Evolutionary conservation across 2,329 filamentous ascomycete species (phyloP), one percentile per base, ranked within the genome.

Genomic region (Trichoderma afroharzianum): DNA sequence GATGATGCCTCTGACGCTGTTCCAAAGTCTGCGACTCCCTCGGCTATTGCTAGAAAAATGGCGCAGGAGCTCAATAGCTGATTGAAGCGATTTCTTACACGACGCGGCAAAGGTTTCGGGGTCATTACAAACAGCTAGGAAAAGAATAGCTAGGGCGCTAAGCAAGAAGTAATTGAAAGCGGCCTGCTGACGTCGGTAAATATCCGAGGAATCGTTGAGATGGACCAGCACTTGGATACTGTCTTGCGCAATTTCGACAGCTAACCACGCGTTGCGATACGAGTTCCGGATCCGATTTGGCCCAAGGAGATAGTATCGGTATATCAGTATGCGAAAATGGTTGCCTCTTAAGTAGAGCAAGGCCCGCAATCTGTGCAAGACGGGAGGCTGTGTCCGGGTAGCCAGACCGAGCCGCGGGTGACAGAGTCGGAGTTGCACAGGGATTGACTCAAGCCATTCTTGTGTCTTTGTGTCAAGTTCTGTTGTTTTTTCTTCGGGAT

Each of bases 71-170:
- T 43, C 39, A 43, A 43, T 43, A 43, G 39, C 39, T 43, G 39
- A 43, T n/a, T 43, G 39, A 43, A 43, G 15, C 39, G 15, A 43
- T 43, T 43, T 43, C 39, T 43, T 43, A 43, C 39, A 43, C 39
- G 39, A 18, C 15, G 39, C 39, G 1, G 39, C 39, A 43, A 43
- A 43, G 1, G 39, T n/a, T 43, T n/a, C 39, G 39, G 39, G 39
- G 39, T 1, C 83, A 72, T 86, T 83, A 3, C 83, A 80, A 0
- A 85, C 83, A 0, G 84, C 84, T 0, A 85, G 78, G 30, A 84
- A 82, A 1, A 85, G 78, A 78, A 70, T 80, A 69, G 68, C 79
- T 76, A 73, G 78, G 75, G 14, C 80, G 77, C 73, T 78, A 70
- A 73, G 71, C 3, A 77, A 70, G 11, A 78, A 78, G 68, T 77